Evolutionary conservation across 202 grass and related monocot genomes (phyloP).

Genomic region (Zoysia matrella): DNA sequence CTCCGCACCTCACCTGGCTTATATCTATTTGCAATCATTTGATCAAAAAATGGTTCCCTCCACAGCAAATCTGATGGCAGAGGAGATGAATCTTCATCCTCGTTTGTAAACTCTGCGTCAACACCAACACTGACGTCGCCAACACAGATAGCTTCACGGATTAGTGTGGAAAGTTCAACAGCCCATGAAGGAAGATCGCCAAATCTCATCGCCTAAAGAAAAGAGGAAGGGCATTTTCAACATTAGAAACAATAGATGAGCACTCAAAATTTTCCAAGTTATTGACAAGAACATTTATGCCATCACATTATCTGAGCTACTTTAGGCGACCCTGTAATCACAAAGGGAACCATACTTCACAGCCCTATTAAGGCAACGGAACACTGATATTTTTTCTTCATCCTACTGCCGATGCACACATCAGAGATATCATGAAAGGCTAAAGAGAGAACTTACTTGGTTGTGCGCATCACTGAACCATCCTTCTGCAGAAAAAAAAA

Average conservation of each 20-base stretch:
- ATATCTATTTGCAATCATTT: constrained; percentile 88
- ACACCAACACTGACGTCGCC: constrained; percentile 39
- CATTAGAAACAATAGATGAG: neutral
- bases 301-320: neutral
- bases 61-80: constrained; percentile 70
- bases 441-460: constrained; percentile 55
- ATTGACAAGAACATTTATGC: neutral
- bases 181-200: constrained; percentile 88
- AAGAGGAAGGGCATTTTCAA: neutral
- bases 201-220: constrained; percentile 82
- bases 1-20: constrained; percentile 87
- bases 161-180: constrained; percentile 62
- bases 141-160: constrained; percentile 62
- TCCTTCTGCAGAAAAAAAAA: constrained; percentile 67
- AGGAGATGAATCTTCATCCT: constrained; percentile 65
- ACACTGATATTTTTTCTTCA: neutral
- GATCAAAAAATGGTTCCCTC: constrained; percentile 88
- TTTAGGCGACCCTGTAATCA: neutral
- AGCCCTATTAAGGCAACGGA: neutral
- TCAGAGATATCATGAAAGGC: constrained; percentile 27
- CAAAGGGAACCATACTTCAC: neutral
- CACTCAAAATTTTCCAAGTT: neutral
- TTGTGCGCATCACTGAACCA: constrained; percentile 69
- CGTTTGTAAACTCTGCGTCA: constrained; percentile 17
- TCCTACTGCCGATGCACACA: neutral